Evolutionary conservation across 345 rosid genomes (phyloP), one percentile per base, ranked within the genome.

Genomic region (Microthlaspi erraticum): DNA sequence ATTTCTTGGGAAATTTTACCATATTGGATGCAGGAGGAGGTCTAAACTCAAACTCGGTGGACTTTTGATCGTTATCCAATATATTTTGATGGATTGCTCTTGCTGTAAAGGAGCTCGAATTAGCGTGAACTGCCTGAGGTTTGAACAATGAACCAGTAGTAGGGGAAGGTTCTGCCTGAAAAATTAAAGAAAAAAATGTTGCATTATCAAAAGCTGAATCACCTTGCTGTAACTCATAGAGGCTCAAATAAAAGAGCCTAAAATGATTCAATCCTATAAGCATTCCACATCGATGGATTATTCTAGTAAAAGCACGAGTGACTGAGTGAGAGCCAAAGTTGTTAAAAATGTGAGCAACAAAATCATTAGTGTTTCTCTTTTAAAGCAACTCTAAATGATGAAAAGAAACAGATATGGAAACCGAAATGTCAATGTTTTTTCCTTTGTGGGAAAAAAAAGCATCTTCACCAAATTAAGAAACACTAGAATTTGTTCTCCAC

Each of bases 151-250:
- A 86, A 59, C 99, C 99, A 6, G 95, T 88, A 39, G 99, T 89
- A 62, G 97, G 99, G 34, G 97, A 94, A 61, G 97, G 95, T 78
- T 91, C 97, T 38, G 84, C 82, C 98, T 91, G 82, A 26, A 26
- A 76, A 61, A 64, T 36, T 14, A 60, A 70, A 48, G 2, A 49
- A 44, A 39, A 53, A 29, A 0, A 7, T 8, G 53, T 50, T 10
- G 23, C 38, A 57, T 10, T 19, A 20, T 23, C 17, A 31, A 38
- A 6, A 8, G 3, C 39, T 9, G 39, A 9, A 7, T 36, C 39
- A 36, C 39, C 8, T 32, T 32, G 6, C 4, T 6, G 1, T 6
- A 32, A 32, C 34, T 32, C 34, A 7, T 32, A 26, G 34, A 32
- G 34, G 34, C 34, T 32, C 7, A 32, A 32, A 32, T 7, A 32